Base-by-base conservation (phyloP, 2,329 filamentous ascomycete genomes). In the Claviceps sp. region DNA sequence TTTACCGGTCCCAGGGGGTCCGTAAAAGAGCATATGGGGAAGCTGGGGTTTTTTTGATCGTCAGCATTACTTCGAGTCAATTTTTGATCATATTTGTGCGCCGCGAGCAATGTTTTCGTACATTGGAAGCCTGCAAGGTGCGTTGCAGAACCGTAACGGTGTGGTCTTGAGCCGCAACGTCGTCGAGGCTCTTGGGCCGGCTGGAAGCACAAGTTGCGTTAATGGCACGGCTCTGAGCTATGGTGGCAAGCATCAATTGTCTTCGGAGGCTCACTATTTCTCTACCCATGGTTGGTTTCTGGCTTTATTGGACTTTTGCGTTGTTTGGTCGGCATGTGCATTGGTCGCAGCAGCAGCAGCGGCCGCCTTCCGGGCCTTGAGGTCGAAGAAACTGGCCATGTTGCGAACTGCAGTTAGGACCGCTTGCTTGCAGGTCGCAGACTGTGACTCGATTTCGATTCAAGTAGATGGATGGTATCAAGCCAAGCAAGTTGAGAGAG, bases 11-110 rank as follows among this genome's bases (percentile, higher is more conserved):
- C 93, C 93, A 0, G 93, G 94, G 0, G 94, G 93, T 4, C 93
- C 93, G 66, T 98, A 98, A 76, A 97, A 97, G 62, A 99, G 86
- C 88, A 98, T 96, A 70, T 99, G 94, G 3, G 93, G 93, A 41
- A 98, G 85, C 81, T 63, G 50, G 37, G 49, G 51, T 18, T 54
- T 52, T 54, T 38, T 55, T 4, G 30, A 52, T 30, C 8, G 41
- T 50, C 38, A 38, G 50, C 20, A 37, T 44, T 16, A 11, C 16
- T 37, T 46, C 20, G 13, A 18, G 6, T 14, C 11, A 37, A 1
- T 7, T 13, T 6, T 7, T 37, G 8, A 8, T 30, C 22, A 11
- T n/a, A 6, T 37, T 37, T 11, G 13, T 37, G 22, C 44, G 11
- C 18, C 41, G 34, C 20, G 44, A 40, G 26, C 7, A 30, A 42